Conservation (phyloP, 768 basidiomycete species). For the Fistulinella prunicolor region DNA sequence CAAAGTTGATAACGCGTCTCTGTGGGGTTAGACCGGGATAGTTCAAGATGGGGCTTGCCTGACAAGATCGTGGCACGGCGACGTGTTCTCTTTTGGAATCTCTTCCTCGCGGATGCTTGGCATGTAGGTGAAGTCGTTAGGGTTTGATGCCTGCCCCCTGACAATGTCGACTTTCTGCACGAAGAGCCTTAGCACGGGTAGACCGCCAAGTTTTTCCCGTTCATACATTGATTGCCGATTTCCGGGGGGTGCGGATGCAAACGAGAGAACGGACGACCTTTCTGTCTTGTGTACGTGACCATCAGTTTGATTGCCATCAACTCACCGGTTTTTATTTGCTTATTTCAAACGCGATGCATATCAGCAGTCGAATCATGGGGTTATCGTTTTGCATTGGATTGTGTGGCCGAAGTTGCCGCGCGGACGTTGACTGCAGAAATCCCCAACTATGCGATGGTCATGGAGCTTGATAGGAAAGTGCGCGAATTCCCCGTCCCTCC, state of each 20-base stretch:
- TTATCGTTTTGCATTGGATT: conserved; percentile 62
- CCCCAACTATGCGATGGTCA: conserved; percentile 60
- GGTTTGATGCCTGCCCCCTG: not conserved
- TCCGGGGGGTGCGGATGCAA: conserved; percentile 36
- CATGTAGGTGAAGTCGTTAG: conserved; percentile 50
- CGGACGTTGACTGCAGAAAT: conserved; percentile 62
- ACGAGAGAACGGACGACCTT: conserved; percentile 21
- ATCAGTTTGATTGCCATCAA: not conserved
- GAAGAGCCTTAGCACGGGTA: conserved; percentile 66
- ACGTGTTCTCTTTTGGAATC: conserved; percentile 72
- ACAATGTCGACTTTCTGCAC: conserved; percentile 4
- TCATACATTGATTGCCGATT: conserved; percentile 66
- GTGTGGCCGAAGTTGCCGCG: conserved; percentile 59
- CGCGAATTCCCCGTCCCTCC: conserved; percentile 63
- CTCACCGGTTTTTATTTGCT: not conserved
- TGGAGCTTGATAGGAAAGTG: conserved; percentile 66
- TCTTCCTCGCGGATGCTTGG: conserved; percentile 71
- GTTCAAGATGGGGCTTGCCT: conserved; percentile 57
- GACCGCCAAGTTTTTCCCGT: conserved; percentile 65
- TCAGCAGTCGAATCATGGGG: conserved; percentile 55
- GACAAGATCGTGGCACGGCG: conserved; percentile 61
- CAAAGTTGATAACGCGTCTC: conserved; percentile 4
- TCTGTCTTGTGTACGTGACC: conserved; percentile 35
- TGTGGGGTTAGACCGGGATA: conserved; percentile 52
- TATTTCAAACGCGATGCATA: not conserved